Conservation (phyloP, 2,329 filamentous ascomycete species). For the Venturia effusa region DNA sequence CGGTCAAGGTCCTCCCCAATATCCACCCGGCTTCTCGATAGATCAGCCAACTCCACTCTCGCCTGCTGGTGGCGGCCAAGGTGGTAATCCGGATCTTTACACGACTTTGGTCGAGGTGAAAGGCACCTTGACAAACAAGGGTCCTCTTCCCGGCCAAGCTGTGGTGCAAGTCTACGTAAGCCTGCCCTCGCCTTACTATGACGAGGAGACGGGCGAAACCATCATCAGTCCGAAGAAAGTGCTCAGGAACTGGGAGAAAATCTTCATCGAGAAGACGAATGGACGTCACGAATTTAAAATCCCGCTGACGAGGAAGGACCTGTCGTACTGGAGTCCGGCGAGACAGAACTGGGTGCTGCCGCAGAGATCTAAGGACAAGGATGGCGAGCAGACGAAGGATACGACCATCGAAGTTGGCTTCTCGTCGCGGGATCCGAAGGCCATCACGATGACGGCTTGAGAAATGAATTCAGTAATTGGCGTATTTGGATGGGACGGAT, state of each 20-base stretch:
- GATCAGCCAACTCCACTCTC: constrained; percentile 37
- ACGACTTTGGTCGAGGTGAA: constrained; percentile 41
- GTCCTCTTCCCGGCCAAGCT: constrained; percentile 39
- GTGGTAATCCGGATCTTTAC: constrained; percentile 58
- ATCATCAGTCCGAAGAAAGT: constrained; percentile 38
- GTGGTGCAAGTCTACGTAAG: constrained; percentile 49
- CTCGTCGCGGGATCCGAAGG: background rate
- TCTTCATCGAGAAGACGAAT: constrained; percentile 21
- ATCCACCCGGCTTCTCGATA: constrained; percentile 45
- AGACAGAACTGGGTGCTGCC: constrained; percentile 32
- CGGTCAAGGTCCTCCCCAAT: constrained; percentile 32
- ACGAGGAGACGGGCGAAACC: constrained; percentile 30
- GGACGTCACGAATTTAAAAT: constrained; percentile 22
- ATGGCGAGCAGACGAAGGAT: background rate
- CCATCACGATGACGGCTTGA: background rate
- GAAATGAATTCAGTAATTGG: background rate
- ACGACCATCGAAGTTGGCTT: background rate
- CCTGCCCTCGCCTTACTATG: constrained; percentile 33
- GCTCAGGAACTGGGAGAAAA: constrained; percentile 34
- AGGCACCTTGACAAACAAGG: constrained; percentile 50
- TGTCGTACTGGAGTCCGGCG: constrained; percentile 31
- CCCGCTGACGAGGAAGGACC: constrained; percentile 28
- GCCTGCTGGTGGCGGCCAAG: constrained; percentile 57
- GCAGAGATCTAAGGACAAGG: background rate
- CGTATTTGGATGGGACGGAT: background rate